Base-by-base conservation (phyloP, 805 yeast genomes). In the Kodamaea nitidulidarum region DNA sequence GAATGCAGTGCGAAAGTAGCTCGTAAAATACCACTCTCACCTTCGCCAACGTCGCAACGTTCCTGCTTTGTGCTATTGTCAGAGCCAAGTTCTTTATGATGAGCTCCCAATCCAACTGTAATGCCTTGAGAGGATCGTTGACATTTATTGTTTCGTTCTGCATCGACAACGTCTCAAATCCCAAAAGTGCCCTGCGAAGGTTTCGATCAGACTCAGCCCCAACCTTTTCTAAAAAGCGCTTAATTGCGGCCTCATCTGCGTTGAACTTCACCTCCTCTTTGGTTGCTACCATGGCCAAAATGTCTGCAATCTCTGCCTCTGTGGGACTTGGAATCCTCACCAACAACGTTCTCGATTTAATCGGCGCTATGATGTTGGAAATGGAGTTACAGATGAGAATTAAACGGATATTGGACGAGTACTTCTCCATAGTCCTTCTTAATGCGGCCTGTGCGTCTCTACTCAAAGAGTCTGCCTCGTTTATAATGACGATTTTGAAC, bases 381-480 rank as follows among this genome's bases (percentile, higher is more conserved):
- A 95, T 86, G 2, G 96, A 78, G 56, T 88, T 91, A 50, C 96
- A 86, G 15, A 93, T 73, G 66, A 93, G 66, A 25, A 93, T 76
- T 46, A 93, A 67, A 44, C 99, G 76, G 49, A 93, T 79, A 55
- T 88, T 90, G 16, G 83, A 74, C 1, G 97, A 86, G 61, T 88
- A 90, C 58, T 88, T 90, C 57, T 90, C 97, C 96, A 90, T 90
- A 1, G 96, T 90, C 62, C 97, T 76, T 73, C 97, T 80, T 45
- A 90, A 67, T 0, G 97, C 97, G 3, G 96, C 95, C 57, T 90
- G 97, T 0, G 97, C 97, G 58, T 90, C 97, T 61, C 95, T 76
- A 15, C 88, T 81, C 45, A 90, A 69, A 5, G 87, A 77, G 47
- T 90, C 96, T 0, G 96, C 96, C 58, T 90, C 96, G 55, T 90